phyloP scores from a whole-genome alignment of 1,139 yeast species.

The Candida sanyaensis region DNA sequence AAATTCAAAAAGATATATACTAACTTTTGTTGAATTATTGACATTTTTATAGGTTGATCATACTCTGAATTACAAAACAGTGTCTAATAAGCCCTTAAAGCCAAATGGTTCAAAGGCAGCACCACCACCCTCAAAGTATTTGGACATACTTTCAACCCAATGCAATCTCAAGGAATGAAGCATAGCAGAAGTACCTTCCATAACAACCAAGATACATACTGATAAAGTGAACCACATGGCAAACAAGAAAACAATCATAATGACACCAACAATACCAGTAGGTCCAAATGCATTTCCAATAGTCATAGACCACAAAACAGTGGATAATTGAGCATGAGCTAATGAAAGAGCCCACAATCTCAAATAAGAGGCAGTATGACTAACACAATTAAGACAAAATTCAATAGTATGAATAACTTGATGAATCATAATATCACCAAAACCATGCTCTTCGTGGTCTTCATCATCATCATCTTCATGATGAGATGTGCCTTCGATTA shows the following conservation, averaged over 20 bases:
- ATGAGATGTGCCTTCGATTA: slow-evolving; percentile 28
- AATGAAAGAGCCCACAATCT: slow-evolving; percentile 79
- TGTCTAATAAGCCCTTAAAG: slow-evolving; percentile 42
- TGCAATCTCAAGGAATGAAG: slow-evolving; percentile 80
- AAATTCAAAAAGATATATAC: not conserved
- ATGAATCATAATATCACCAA: slow-evolving; percentile 77
- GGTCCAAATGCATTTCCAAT: slow-evolving; percentile 56
- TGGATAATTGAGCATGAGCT: slow-evolving; percentile 77
- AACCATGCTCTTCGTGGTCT: slow-evolving; percentile 56
- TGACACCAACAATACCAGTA: slow-evolving; percentile 51
- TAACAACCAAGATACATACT: slow-evolving; percentile 69
- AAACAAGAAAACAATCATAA: slow-evolving; percentile 60
- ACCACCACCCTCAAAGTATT: slow-evolving; percentile 84
- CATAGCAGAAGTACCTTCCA: slow-evolving; percentile 92
- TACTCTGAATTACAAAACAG: slow-evolving; percentile 20
- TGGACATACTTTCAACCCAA: slow-evolving; percentile 89
- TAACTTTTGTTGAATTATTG: not conserved
- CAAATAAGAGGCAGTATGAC: slow-evolving; percentile 77
- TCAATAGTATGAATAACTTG: slow-evolving; percentile 81
- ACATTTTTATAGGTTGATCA: too few relatives aligned
- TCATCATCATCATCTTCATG: slow-evolving; percentile 49
- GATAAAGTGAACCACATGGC: slow-evolving; percentile 81
- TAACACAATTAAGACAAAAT: slow-evolving; percentile 75
- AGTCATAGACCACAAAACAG: slow-evolving; percentile 81
- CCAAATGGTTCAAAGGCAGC: slow-evolving; percentile 69